Conservation (phyloP, 2,329 filamentous ascomycete genomes). For the Tolypocladium nubicola region DNA sequence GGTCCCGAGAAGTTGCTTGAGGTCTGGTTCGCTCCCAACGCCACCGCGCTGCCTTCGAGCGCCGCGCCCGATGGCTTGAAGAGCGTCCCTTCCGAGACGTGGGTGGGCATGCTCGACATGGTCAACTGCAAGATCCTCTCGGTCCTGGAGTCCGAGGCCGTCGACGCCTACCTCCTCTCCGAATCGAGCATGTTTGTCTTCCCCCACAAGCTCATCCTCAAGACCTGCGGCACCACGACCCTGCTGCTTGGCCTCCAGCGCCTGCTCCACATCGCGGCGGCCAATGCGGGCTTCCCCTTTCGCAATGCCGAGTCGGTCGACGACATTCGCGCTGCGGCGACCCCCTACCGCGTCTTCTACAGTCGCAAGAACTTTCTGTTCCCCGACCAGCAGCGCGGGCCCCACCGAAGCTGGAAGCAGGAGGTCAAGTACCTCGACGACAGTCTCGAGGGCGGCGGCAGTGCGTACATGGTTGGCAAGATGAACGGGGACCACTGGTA, state of each 20-base stretch:
- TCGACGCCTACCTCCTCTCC: constrained; percentile 93
- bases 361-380: constrained; percentile 98
- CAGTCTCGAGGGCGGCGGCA: constrained; percentile 84
- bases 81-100: constrained; percentile 69
- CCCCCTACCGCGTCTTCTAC: constrained; percentile 94
- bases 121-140: constrained; percentile 98
- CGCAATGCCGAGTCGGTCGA: constrained; percentile 55
- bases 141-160: constrained; percentile 81
- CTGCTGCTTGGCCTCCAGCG: constrained; percentile 80
- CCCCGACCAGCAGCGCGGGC: constrained; percentile 85
- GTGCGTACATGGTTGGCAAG: constrained; percentile 98
- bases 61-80: constrained; percentile 73
- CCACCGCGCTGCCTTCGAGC: constrained; percentile 58
- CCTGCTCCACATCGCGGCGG: constrained; percentile 82
- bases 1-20: constrained; percentile 95
- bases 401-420: constrained; percentile 94
- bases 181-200: constrained; percentile 99
- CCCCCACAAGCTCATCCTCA: constrained; percentile 97
- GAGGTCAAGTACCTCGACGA: constrained; percentile 89
- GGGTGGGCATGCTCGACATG: constrained; percentile 95
- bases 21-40: constrained; percentile 89
- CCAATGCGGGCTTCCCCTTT: constrained; percentile 81
- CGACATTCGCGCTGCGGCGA: constrained; percentile 65
- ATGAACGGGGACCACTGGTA: constrained; percentile 99
- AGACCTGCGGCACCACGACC: constrained; percentile 96